These are phyloP conservation scores for Crithidia brevicula DNA, from an alignment of 208 protist species.

Conservation along the genomic window DNA sequence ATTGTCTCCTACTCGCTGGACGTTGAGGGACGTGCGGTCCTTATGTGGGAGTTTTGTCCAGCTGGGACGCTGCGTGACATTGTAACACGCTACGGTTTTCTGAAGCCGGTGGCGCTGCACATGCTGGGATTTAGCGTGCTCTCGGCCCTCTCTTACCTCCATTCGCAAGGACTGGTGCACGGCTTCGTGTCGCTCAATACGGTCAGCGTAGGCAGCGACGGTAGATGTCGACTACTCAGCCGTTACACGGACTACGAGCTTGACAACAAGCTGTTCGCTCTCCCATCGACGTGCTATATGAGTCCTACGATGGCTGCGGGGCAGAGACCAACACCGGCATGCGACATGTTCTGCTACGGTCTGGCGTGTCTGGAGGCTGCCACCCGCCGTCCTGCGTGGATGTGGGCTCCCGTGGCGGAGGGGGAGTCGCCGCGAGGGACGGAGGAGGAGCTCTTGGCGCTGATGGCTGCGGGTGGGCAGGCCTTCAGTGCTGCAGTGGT, in stretches of 20 bases:
- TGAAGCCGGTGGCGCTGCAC: not conserved
- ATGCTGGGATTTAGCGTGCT: not conserved
- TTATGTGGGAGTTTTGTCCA: not conserved
- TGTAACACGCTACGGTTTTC: not conserved
- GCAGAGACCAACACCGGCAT: conserved; percentile 29
- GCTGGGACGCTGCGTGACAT: not conserved
- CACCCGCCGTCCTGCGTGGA: conserved; percentile 19
- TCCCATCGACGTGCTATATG: not conserved
- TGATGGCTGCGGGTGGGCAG: not conserved
- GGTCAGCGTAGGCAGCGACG: not conserved
- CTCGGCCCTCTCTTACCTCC: not conserved
- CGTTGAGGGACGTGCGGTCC: not conserved
- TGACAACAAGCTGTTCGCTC: not conserved
- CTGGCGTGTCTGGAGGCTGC: conserved; percentile 56
- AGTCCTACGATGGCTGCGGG: conserved; percentile 19
- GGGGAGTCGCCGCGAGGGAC: not conserved
- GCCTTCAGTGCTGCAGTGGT: not conserved
- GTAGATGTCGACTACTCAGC: not conserved
- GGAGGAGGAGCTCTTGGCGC: not conserved
- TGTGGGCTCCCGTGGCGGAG: not conserved
- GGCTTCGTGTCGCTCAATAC: not conserved
- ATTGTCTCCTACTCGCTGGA: not conserved
- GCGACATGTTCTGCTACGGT: conserved; percentile 62
- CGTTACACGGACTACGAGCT: not conserved
- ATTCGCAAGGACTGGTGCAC: not conserved